Conservation (phyloP, 2,329 filamentous ascomycete species). For the Graphilbum ipis-grandicollis region DNA sequence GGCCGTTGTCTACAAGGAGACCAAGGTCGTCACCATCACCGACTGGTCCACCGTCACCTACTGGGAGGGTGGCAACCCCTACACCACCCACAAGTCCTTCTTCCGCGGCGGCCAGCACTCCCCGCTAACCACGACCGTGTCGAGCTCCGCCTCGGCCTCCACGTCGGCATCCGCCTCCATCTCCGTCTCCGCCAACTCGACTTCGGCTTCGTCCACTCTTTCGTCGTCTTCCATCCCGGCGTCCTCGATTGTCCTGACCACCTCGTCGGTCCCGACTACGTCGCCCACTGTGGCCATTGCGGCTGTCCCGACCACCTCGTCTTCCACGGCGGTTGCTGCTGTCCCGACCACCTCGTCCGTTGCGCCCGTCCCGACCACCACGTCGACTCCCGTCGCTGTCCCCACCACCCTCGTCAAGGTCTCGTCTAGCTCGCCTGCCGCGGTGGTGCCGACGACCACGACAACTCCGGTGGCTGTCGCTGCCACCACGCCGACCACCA, state of each 20-base stretch:
- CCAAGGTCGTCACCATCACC: constrained; percentile 18
- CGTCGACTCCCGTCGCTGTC: constrained; percentile 1
- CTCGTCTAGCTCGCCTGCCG: constrained; percentile 5
- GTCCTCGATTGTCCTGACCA: constrained; percentile 1
- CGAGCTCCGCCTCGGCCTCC: constrained; percentile 1
- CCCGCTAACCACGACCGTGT: constrained; percentile 3
- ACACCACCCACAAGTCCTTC: constrained; percentile 5
- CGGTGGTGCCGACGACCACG: too few species aligned
- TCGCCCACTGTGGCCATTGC: neutral
- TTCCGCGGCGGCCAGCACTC: constrained; percentile 8
- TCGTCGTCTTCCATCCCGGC: constrained; percentile 2
- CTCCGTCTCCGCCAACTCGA: constrained; percentile 3
- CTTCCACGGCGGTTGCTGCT: neutral
- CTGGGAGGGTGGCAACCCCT: constrained; percentile 12
- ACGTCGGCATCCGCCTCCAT: constrained; percentile 1
- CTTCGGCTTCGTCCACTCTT: neutral
- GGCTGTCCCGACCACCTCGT: neutral
- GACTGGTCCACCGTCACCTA: constrained; percentile 26
- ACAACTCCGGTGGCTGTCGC: too few species aligned
- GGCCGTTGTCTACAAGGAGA: constrained; percentile 14
- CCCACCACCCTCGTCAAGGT: constrained; percentile 4
- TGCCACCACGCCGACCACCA: too few species aligned
- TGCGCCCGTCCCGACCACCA: neutral
- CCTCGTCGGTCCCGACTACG: neutral
- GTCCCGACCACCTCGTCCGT: neutral